These are phyloP conservation scores for Sporothrix schenckii DNA, from an alignment of 2,329 filamentous ascomycete genomes.

Conservation along the genomic window DNA sequence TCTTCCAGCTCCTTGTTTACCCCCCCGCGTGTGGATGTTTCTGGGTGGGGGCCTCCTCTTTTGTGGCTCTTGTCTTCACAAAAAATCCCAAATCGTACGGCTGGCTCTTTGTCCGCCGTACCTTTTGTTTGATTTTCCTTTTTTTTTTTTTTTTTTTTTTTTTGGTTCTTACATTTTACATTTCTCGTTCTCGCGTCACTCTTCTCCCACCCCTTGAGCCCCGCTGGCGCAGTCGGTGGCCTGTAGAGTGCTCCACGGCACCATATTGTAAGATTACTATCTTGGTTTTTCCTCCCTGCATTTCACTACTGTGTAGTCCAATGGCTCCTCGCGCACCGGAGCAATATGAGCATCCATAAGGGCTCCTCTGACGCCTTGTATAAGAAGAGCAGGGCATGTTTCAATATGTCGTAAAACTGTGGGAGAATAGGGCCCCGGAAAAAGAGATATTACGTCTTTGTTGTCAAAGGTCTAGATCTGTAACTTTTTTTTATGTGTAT, in stretches of 20 bases:
- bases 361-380: neutral
- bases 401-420: neutral
- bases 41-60: constrained; percentile 17
- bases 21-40: constrained; percentile 11
- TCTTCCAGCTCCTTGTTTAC: neutral
- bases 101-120: neutral
- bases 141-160: neutral
- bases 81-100: neutral
- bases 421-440: neutral
- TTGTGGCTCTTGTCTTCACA: neutral
- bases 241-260: constrained; percentile 18
- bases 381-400: neutral
- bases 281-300: constrained; percentile 8
- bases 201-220: constrained; percentile 4
- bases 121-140: neutral
- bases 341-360: neutral
- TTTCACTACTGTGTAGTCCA: constrained; percentile 1
- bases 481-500: neutral
- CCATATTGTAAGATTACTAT: constrained; percentile 1
- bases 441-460: neutral
- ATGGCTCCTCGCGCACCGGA: constrained; percentile 2
- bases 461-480: no score
- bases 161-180: no score
- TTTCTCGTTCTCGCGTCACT: neutral
- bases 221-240: constrained; percentile 2